Base-by-base conservation (phyloP, 2,329 filamentous ascomycete genomes). In the Fusarium falciforme region DNA sequence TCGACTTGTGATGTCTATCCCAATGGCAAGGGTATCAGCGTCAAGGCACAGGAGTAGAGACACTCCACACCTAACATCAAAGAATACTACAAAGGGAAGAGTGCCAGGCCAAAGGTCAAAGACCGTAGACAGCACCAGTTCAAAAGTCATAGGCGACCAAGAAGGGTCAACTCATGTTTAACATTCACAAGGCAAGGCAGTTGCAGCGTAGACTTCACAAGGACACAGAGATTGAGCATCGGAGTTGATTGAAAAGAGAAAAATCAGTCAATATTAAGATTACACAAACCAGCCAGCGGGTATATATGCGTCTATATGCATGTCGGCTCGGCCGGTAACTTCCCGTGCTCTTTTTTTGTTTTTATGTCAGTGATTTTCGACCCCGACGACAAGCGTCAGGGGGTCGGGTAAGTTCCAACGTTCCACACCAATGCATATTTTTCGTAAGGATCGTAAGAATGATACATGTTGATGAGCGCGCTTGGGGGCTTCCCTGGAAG, bases 381-480 rank as follows among this genome's bases (percentile, higher is more conserved):
- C 72, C 74, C 65, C 54, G 64, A 68, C 72, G 63, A 11, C 44
- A 69, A 8, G 47, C 47, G 57, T 49, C 47, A 72, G 59, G 67
- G 66, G 69, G 60, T 66, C 61, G 36, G 55, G 64, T 42, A 64
- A 76, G 68, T 64, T 70, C 75, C 68, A 68, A 75, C 68, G 70
- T 67, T 77, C 72, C 74, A 74, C 79, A 77, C 74, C 76, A 80
- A 79, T 78, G 73, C 76, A 77, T 78, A 75, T 80, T 83, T 80
- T 83, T 87, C 85, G 84, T 87, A 88, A 89, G 86, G 87, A 89
- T 88, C 87, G 87, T 89, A 85, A 87, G 86, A 88, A 89, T 84
- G 81, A 81, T 82, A 87, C 78, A 75, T 78, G 70, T 79, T 72
- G 65, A 66, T 70, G 64, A 67, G 68, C 55, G 63, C 69, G 61